Base-by-base conservation (phyloP, 108 stramenopile species). In the Pseudonitzschia multiseries region DNA sequence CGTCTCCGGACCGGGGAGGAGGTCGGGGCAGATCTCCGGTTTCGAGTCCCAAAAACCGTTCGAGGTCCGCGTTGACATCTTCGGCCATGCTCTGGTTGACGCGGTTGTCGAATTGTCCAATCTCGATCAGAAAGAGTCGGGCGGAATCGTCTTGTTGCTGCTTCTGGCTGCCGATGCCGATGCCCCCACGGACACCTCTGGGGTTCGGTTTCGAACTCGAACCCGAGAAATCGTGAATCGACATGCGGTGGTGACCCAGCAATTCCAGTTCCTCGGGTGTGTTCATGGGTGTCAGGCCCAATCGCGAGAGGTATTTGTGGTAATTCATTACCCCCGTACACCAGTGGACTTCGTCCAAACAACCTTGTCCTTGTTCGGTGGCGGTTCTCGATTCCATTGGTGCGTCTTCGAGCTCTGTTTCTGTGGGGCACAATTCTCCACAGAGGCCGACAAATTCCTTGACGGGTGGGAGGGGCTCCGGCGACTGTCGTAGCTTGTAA, bases 81-180 rank as follows among this genome's bases (percentile, higher is more conserved):
- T 62, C 61, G 32, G 32, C 61, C 61, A 62, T 62, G 36, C 20
- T 62, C 33, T 62, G 61, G n/a, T 33, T 62, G 13, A 28, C 53
- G 20, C 69, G 29, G 29, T 70, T 33, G 33, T 62, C 69, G 20
- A 70, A 54, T 36, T 70, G 69, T 56, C 69, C 69, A 13, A 70
- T 70, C 48, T 70, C 69, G 31, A 54, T 70, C 69, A 70, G 56
- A 70, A 70, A 70, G 1, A 70, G 69, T 20, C 52, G 56, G 27
- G 69, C 53, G 12, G 52, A 13, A 33, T 61, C 59, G 13, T 0
- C 27, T 10, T 40, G 22, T 56, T 56, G 54, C 54, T 56, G 1
- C 54, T 51, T n/a, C 3, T 10, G 50, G 2, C 2, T 17, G 50
- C 50, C 2, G 10, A 2, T 36, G 36, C 46, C 46, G 17, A 18